These are phyloP conservation scores for Bruguiera hainesii DNA, from an alignment of 441 rosid species.

Conservation along the genomic window DNA sequence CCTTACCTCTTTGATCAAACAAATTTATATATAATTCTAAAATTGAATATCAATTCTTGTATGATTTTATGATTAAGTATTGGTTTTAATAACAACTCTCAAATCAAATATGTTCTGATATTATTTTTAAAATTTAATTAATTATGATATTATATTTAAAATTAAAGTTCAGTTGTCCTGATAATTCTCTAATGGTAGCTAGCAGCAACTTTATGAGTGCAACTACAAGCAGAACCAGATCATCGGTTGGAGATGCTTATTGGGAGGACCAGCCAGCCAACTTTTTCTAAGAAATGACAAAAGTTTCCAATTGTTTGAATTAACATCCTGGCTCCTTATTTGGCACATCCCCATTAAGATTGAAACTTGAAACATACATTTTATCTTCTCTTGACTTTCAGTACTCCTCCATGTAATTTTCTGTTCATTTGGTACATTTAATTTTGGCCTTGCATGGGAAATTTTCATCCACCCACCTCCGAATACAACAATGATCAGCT, in stretches of 20 bases:
- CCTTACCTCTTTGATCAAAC: no score
- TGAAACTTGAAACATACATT: not conserved
- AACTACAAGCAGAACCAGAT: conserved; percentile 11
- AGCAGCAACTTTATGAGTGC: conserved; percentile 9
- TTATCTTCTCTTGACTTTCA: conserved; percentile 2
- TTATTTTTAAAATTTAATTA: no score
- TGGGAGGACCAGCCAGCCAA: not conserved
- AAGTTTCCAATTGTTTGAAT: conserved; percentile 15
- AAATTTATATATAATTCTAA: no score
- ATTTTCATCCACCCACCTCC: no score
- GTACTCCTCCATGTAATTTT: not conserved
- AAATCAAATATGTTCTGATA: no score
- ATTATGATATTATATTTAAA: no score
- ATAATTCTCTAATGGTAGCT: no score
- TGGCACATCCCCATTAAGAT: conserved; percentile 30
- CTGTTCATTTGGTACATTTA: conserved; percentile 4
- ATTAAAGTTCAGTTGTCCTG: no score
- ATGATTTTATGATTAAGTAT: no score
- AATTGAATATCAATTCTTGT: no score
- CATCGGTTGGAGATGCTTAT: conserved; percentile 9
- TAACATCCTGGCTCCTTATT: conserved; percentile 27
- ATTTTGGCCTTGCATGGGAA: not conserved
- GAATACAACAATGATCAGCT: no score
- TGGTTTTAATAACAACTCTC: accelerated
- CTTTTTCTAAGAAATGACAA: conserved; percentile 31